Evolutionary conservation across 768 basidiomycete species (phyloP).

Genomic region (Lactifluus pinguis): DNA sequence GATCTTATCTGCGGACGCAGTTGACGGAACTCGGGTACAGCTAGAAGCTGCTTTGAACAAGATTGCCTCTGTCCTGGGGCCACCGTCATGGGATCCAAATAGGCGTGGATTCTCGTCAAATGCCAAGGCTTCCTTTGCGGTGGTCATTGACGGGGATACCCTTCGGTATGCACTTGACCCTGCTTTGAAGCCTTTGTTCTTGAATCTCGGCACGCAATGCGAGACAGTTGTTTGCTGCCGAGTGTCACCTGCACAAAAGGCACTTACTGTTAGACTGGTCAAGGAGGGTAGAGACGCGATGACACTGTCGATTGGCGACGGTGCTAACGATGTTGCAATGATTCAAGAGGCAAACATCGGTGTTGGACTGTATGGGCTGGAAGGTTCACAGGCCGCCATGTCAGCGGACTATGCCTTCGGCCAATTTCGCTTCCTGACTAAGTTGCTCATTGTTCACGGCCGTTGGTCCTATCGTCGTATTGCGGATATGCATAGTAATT

Average conservation of each 20-base stretch:
- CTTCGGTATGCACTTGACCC: constrained; percentile 70
- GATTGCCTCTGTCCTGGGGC: constrained; percentile 79
- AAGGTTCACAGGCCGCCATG: constrained; percentile 98
- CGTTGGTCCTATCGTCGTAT: constrained; percentile 96
- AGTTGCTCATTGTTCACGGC: constrained; percentile 87
- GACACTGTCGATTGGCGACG: constrained; percentile 95
- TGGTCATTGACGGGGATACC: constrained; percentile 95
- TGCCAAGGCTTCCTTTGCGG: constrained; percentile 72
- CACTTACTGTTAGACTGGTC: constrained; percentile 90
- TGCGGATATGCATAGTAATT: constrained; percentile 95
- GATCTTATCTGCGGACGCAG: constrained; percentile 83
- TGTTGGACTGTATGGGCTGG: constrained; percentile 85
- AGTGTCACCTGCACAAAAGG: constrained; percentile 96
- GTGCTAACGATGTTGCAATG: constrained; percentile 98
- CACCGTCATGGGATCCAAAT: constrained; percentile 50
- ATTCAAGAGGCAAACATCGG: constrained; percentile 99
- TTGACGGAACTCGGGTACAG: constrained; percentile 68
- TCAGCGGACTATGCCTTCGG: constrained; percentile 98
- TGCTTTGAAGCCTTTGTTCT: constrained; percentile 75
- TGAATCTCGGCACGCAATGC: constrained; percentile 91
- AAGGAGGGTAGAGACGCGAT: constrained; percentile 94
- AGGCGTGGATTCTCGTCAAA: constrained; percentile 60
- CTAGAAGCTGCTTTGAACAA: constrained; percentile 93
- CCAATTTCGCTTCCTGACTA: constrained; percentile 90
- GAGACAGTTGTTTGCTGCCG: constrained; percentile 98